Evolutionary conservation across 208 protist species (phyloP), one percentile per base, ranked within the genome.

Genomic region (Leishmania amazonensis): DNA sequence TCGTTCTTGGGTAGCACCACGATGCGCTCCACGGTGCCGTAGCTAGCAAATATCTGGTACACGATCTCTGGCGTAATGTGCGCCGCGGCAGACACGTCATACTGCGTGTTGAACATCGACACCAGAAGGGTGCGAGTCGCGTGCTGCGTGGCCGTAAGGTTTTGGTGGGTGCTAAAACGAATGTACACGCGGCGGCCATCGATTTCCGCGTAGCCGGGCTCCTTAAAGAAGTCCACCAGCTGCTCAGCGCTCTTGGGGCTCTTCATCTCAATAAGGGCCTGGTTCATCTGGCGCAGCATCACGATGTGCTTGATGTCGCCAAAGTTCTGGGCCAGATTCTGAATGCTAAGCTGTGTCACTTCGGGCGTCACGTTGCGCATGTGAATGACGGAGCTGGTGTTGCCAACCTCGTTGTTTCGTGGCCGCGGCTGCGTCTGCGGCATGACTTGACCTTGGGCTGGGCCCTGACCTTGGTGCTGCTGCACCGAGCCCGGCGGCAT

Each of bases 71-170:
- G 94, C 2, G 93, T 97, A 70, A 97, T 96, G 80, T 96, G 92
- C 42, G 91, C 89, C 6, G 93, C 89, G 13, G 89, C 88, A 24
- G 93, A 95, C 6, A 97, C 92, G 80, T 98, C 96, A 81, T 98
- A 98, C 87, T 96, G 91, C 38, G 94, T 96, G 89, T 97, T 98
- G 85, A 97, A 97, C 96, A 98, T 98, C 13, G 93, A 97, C 45
- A 97, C 96, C 19, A 98, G 87, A 67, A 98, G 81, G 17, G 93
- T 98, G 54, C 93, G 92, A 85, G 91, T 96, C 38, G 89, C 88
- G 78, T 98, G 93, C 80, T 96, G 94, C 40, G 93, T 97, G 28
- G 93, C 92, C n/a, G 94, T 98, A 73, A 98, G 94, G 68, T 86
- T 93, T 62, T 92, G 86, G 85, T 98, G 96, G 75, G 94, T 95